phyloP scores from a whole-genome alignment of 306 rosid genomes.

The Dalbergia oliveri region DNA sequence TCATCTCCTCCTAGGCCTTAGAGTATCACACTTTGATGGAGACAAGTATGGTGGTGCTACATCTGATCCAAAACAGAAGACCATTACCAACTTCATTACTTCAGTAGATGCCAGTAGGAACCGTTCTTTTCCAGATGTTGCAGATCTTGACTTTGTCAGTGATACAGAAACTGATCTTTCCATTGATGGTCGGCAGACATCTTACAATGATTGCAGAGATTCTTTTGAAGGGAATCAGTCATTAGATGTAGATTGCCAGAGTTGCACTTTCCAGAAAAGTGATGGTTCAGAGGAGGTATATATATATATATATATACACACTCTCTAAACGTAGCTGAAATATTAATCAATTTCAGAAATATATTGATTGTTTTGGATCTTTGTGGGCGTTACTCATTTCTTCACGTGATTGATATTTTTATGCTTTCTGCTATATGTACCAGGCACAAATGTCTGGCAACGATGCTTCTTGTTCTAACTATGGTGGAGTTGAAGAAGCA shows the following conservation, averaged over 20 bases:
- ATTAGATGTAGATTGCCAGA: conserved; percentile 45
- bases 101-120: conserved; percentile 59
- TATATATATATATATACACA: not conserved
- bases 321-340: conserved; percentile 31
- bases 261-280: conserved; percentile 43
- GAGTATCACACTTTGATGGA: conserved; percentile 78
- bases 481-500: conserved; percentile 29
- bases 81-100: conserved; percentile 71
- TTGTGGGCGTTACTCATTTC: not conserved
- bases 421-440: conserved; percentile 34
- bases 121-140: conserved; percentile 48
- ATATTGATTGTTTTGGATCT: conserved; percentile 34
- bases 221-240: conserved; percentile 50
- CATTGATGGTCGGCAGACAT: conserved; percentile 47
- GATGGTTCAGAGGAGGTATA: conserved; percentile 49
- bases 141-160: conserved; percentile 48
- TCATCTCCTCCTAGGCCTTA: conserved; percentile 70
- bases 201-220: conserved; percentile 46
- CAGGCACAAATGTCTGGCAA: conserved; percentile 48
- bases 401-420: conserved; percentile 9
- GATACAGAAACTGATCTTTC: conserved; percentile 58
- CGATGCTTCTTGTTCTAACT: conserved; percentile 46
- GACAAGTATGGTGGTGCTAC: conserved; percentile 56
- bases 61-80: conserved; percentile 76
- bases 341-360: conserved; percentile 34